Evolutionary conservation across 2,329 filamentous ascomycete genomes (phyloP), one percentile per base, ranked within the genome.

Genomic region (Fusarium nygamai): DNA sequence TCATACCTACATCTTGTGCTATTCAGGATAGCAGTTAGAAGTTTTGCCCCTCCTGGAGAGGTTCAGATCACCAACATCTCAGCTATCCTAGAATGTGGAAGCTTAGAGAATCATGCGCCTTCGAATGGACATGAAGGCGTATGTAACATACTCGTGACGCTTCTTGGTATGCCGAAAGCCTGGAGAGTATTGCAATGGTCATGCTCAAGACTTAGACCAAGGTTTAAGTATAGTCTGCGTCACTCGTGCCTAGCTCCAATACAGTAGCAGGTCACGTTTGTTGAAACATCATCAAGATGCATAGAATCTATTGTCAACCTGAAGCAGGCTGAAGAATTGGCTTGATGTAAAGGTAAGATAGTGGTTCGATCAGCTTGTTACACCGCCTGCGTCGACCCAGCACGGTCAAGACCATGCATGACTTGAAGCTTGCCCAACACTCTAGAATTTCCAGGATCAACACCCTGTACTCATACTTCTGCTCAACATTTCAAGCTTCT

Each of bases 81-180:
- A 11, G 20, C 24, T 41, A 41, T 31, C 20, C 16, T 14, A 10
- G 8, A 19, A 19, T 8, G 5, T 19, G 33, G 16, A 19, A n/a
- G 16, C 6, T 29, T 20, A 31, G 17, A 41, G 11, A n/a, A 43
- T 10, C 12, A 14, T 29, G 24, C 8, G 6, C 19, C 36, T 29
- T 36, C 8, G 20, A n/a, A 36, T 13, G 6, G 31, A 3, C 3
- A 36, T 34, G 3, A 4, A 6, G 9, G 6, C 2, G 4, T 8
- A 27, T 11, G 5, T 50, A 6, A 19, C 3, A 20, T 51, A 46
- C 24, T 34, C 20, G 13, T 14, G n/a, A 1, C 1, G 10, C 31
- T 27, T 51, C 14, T 8, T 50, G 11, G 13, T 14, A 34, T 50
- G 5, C 31, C 10, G 33, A 17, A 36, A 27, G 16, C 20, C n/a